A percentile compares a stretch with the other conserved stretches of the same genome.
These are phyloP conservation scores for Brassica incana DNA, from an alignment of 345 rosid genomes.

Conservation along the genomic window DNA sequence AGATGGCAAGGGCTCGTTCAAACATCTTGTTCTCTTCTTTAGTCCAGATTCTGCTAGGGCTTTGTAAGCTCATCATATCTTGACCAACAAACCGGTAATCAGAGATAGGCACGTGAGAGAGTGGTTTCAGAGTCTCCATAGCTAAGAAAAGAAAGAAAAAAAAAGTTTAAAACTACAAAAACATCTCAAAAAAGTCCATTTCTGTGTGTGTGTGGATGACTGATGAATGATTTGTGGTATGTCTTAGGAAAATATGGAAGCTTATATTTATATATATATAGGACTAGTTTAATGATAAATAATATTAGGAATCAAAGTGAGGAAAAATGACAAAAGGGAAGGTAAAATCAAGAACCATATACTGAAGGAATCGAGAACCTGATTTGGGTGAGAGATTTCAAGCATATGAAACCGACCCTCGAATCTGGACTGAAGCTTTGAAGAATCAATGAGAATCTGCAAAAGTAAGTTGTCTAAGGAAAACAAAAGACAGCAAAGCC, in stretches of 20 bases:
- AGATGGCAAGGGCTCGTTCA: slow-evolving; percentile 76
- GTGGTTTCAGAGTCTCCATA: slow-evolving; percentile 66
- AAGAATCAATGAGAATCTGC: slow-evolving; percentile 39
- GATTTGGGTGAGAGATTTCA: slow-evolving; percentile 37
- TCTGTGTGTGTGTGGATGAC: not conserved
- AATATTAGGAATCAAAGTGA: slow-evolving; percentile 22
- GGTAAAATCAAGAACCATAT: slow-evolving; percentile 29
- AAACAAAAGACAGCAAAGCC: slow-evolving; percentile 30
- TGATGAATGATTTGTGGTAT: slow-evolving; percentile 26
- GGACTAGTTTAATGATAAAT: not conserved
- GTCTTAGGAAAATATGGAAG: slow-evolving; percentile 7
- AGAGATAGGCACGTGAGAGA: slow-evolving; percentile 39
- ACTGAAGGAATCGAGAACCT: slow-evolving; percentile 41
- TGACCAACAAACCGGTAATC: slow-evolving; percentile 36
- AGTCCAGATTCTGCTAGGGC: slow-evolving; percentile 51
- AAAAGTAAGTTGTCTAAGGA: slow-evolving; percentile 32
- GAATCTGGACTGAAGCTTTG: slow-evolving; percentile 34
- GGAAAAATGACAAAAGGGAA: not conserved
- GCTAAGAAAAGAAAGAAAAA: not conserved
- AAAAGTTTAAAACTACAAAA: slow-evolving; percentile 9
- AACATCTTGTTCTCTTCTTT: slow-evolving; percentile 79
- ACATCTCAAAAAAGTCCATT: slow-evolving; percentile 22
- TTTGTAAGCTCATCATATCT: slow-evolving; percentile 26
- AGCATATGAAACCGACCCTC: slow-evolving; percentile 38
- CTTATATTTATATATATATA: slow-evolving; percentile 17